Evolutionary conservation across 176 grass and related monocot species (phyloP).

Genomic region (Oryza coarctata): DNA sequence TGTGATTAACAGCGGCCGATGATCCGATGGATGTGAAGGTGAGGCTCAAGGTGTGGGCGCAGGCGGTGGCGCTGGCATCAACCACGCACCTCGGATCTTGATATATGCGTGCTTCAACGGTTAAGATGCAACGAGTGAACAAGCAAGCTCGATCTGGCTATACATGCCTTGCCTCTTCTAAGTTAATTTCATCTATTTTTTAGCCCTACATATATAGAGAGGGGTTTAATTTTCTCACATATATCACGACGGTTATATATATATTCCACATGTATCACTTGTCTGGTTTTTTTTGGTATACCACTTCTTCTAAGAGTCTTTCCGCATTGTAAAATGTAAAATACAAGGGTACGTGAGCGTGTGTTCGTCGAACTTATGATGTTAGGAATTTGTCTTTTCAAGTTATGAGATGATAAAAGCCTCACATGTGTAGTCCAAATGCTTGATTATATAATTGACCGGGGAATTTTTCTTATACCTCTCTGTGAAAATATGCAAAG

Average conservation of each 20-base stretch:
- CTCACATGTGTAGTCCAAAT: too few species aligned
- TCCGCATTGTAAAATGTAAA: neutral
- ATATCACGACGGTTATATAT: neutral
- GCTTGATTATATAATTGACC: too few species aligned
- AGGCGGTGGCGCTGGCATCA: conserved; percentile 67
- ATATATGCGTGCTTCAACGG: neutral
- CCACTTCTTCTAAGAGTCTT: neutral
- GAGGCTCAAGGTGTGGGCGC: conserved; percentile 72
- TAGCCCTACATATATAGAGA: neutral
- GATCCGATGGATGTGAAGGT: conserved; percentile 71
- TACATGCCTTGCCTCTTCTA: neutral
- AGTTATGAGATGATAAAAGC: neutral
- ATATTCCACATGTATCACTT: neutral
- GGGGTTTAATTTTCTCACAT: neutral
- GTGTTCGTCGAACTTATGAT: neutral
- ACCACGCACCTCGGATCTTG: conserved; percentile 50
- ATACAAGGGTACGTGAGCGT: neutral
- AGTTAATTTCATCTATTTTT: neutral
- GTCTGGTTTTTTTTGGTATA: neutral
- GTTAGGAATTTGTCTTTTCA: neutral
- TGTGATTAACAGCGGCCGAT: conserved; percentile 26
- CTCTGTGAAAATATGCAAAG: too few species aligned
- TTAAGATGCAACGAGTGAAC: neutral
- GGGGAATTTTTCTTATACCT: too few species aligned
- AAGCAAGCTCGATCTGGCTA: neutral